phyloP scores from a whole-genome alignment of 306 rosid genomes.

The Cicer pinnatifidum region DNA sequence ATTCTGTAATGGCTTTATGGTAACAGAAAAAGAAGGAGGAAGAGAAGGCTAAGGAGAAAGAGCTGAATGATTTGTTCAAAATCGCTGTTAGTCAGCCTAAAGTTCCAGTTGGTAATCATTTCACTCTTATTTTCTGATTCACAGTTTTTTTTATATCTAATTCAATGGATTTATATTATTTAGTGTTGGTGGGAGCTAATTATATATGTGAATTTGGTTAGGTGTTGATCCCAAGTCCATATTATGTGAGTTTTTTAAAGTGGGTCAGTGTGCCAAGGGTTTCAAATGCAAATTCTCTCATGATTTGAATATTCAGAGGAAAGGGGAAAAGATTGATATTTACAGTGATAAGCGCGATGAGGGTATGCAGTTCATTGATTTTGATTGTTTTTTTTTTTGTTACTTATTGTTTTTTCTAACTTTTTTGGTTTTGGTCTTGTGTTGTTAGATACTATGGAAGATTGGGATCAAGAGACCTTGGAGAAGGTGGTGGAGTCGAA shows the following conservation, averaged over 20 bases:
- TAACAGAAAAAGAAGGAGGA: constrained; percentile 96
- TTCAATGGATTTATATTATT: neutral
- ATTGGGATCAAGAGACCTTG: constrained; percentile 96
- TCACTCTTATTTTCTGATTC: neutral
- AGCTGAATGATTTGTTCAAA: constrained; percentile 88
- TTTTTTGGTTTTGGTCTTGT: constrained; percentile 9
- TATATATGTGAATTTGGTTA: constrained; percentile 45
- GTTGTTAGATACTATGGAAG: constrained; percentile 85
- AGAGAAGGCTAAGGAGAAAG: constrained; percentile 91
- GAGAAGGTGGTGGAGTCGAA: constrained; percentile 95
- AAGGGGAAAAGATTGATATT: constrained; percentile 97
- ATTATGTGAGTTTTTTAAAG: constrained; percentile 89
- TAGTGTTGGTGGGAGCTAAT: constrained; percentile 29
- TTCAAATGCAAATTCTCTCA: constrained; percentile 99
- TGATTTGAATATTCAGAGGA: constrained; percentile 95
- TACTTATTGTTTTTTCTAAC: neutral
- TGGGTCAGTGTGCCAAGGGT: constrained; percentile 90
- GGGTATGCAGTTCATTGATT: constrained; percentile 51
- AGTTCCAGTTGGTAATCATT: constrained; percentile 80
- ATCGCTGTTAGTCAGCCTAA: constrained; percentile 93
- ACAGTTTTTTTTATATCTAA: neutral
- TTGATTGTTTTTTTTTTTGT: neutral
- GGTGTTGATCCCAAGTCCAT: constrained; percentile 99
- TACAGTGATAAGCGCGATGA: constrained; percentile 86
- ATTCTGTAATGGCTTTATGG: constrained; percentile 5